Conservation (phyloP, 257 asterid species). For the Nicotiana tabacum region DNA sequence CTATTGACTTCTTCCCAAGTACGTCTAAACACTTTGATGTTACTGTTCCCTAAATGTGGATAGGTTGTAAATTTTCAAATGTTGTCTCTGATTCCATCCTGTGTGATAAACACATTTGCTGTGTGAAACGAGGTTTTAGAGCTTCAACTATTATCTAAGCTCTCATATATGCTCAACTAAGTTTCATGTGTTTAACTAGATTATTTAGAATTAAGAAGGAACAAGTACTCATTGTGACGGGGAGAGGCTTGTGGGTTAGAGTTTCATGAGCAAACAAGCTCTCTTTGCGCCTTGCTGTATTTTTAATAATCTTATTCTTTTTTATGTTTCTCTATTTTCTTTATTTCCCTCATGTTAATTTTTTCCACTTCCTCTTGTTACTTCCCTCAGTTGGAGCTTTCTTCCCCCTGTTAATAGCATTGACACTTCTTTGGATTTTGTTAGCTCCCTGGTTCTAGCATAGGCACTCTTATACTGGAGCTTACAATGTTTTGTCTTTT, state of each 20-base stretch:
- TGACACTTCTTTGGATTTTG: no score
- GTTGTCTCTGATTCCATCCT: neutral
- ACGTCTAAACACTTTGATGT: conserved; percentile 22
- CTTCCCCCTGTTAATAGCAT: no score
- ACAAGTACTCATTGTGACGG: neutral
- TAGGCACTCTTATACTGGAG: no score
- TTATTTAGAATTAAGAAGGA: neutral
- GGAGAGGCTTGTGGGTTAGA: neutral
- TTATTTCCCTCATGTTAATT: neutral
- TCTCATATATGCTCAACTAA: neutral
- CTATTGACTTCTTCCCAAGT: conserved; percentile 97
- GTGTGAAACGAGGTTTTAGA: neutral
- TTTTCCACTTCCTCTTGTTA: no score
- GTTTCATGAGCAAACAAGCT: neutral
- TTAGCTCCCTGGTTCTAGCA: no score
- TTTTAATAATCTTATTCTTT: neutral
- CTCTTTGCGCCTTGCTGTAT: neutral
- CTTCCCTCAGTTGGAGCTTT: no score
- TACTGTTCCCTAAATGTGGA: neutral
- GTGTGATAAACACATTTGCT: neutral
- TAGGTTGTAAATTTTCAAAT: neutral
- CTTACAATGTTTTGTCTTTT: no score
- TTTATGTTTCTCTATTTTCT: neutral
- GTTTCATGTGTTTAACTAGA: neutral
- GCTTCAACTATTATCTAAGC: neutral